Evolutionary conservation across 1,139 yeast species (phyloP), one percentile per base, ranked within the genome.

Genomic region (Pichia sp.): DNA sequence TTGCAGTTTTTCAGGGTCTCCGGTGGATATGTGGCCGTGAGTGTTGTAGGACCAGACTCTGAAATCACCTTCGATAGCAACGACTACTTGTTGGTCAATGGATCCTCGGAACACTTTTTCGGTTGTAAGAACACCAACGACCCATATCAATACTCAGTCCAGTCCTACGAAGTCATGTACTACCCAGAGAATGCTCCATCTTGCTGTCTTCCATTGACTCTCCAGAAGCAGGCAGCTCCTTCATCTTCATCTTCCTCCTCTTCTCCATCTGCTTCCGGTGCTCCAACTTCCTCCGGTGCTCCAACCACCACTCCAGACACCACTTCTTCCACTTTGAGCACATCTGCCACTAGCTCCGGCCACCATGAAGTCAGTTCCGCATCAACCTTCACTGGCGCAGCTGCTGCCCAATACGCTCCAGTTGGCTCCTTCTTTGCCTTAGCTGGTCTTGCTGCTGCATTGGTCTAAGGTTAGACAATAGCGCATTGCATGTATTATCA

Each of bases 81-180:
- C 38, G 65, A 65, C 40, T 55, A 53, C 33, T 57, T 65, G 57
- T 56, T 49, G 36, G 63, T 63, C 31, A 55, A 62, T 44, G 69
- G 67, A 44, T 41, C 63, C 17, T 17, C 64, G 2, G 53, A 51
- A 10, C 63, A 61, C 20, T 67, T 67, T 56, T 65, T 58, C 54
- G 70, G 67, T 9, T 64, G 67, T 55, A 63, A 58, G 60, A 61
- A 66, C 53, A 64, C 66, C 51, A 51, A 53, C 38, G 69, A 66
- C 48, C 66, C 68, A 46, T 66, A 64, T 59, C 24, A 50, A 16
- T 65, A 60, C 50, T 65, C 68, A 6, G 20, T 24, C 2, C 46
- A 2, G 4, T 33, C 51, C 16, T 64, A 58, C 42, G 63, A 62
- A 52, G 51, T 67, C 46, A 61, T 62, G 64, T 65, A 58, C 57